Percentiles rank a stretch among this genome's conserved stretches.
These are phyloP conservation scores for Xerocomus spinulosus DNA, from an alignment of 768 basidiomycete species.

Conservation along the genomic window DNA sequence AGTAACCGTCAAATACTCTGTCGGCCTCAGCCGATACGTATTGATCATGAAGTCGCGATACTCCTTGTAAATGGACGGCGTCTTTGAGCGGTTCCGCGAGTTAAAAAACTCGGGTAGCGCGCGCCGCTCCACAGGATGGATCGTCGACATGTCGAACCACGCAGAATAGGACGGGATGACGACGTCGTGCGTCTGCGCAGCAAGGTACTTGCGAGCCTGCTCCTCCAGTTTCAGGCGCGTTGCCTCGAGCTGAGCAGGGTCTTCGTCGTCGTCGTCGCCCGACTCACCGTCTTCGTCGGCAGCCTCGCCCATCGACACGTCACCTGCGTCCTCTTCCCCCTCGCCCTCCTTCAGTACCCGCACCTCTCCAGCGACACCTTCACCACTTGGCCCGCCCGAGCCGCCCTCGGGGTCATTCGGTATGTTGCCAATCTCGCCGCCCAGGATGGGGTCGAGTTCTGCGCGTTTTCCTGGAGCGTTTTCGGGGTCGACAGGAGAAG, in stretches of 20 bases:
- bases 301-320: conserved; percentile 79
- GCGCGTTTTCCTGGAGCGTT: conserved; percentile 79
- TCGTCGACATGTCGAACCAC: conserved; percentile 96
- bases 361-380: conserved; percentile 30
- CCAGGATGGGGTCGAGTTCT: conserved; percentile 80
- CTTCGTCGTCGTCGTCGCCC: conserved; percentile 81
- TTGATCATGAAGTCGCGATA: conserved; percentile 99
- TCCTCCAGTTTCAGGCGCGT: conserved; percentile 76
- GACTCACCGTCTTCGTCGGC: conserved; percentile 75
- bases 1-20: conserved; percentile 95
- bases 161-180: conserved; percentile 96
- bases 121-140: conserved; percentile 87
- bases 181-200: conserved; percentile 94
- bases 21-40: conserved; percentile 89
- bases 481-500: conserved; percentile 71
- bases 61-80: conserved; percentile 96
- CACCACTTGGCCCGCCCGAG: conserved; percentile 9
- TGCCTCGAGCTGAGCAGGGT: conserved; percentile 78
- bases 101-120: conserved; percentile 98
- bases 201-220: conserved; percentile 90
- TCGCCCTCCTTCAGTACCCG: conserved; percentile 47
- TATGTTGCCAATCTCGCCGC: conserved; percentile 76
- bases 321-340: conserved; percentile 63
- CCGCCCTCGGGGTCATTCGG: conserved; percentile 33
- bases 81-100: conserved; percentile 90